Percentiles rank a stretch among this genome's conserved stretches.
phyloP scores from a whole-genome alignment of 768 basidiomycete species.

The Fomitopsis serialis region DNA sequence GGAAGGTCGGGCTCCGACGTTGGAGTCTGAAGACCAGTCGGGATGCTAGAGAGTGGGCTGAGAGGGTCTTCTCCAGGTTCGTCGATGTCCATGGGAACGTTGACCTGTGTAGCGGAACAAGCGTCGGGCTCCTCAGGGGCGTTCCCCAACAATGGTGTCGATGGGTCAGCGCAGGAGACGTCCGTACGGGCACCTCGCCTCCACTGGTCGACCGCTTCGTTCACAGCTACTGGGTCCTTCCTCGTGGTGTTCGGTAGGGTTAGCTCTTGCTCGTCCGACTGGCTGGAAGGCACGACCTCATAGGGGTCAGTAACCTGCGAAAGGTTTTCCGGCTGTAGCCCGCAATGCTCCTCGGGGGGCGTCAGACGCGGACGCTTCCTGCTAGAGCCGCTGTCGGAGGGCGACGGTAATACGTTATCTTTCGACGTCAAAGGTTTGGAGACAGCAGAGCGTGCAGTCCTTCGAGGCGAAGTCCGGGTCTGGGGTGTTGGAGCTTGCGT shows the following conservation, averaged over 20 bases:
- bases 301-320: conserved; percentile 13
- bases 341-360: conserved; percentile 17
- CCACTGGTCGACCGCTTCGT: conserved; percentile 40
- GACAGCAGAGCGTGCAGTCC: neutral
- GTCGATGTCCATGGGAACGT: conserved; percentile 13
- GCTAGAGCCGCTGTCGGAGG: neutral
- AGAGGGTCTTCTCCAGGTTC: neutral
- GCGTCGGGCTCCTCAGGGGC: too few relatives aligned
- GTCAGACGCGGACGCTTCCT: conserved; percentile 33
- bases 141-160: too few relatives aligned
- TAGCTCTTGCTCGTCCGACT: conserved; percentile 62
- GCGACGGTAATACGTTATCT: neutral
- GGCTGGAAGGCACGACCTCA: conserved; percentile 54
- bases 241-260: conserved; percentile 22
- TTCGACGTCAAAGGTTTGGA: neutral
- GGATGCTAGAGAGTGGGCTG: neutral
- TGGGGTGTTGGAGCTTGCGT: neutral
- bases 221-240: conserved; percentile 22
- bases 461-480: neutral
- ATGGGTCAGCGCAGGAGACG: neutral
- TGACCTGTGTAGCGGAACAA: neutral
- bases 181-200: conserved; percentile 8
- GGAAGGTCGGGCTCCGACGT: neutral
- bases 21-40: neutral
- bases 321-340: neutral